These are phyloP conservation scores for Coemansia sp. DNA, from an alignment of 192 early-diverging fungal species.

Conservation along the genomic window DNA sequence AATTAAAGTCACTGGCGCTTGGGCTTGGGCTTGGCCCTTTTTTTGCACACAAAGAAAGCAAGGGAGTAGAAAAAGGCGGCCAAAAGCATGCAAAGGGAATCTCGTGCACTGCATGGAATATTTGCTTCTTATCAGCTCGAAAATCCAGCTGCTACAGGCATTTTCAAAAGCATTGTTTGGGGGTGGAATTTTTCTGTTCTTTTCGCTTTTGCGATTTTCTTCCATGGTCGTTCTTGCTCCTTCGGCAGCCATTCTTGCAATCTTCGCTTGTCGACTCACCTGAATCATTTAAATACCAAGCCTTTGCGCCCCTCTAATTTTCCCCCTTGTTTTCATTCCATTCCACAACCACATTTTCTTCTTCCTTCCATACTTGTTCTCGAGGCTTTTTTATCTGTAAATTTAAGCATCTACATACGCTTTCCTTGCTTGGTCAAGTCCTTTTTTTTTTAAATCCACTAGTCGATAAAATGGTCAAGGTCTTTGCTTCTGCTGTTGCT, in stretches of 20 bases:
- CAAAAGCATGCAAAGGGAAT: conserved; percentile 4
- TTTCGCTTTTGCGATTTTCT: conserved; percentile 10
- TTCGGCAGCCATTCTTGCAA: conserved; percentile 28
- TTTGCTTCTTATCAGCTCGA: neutral
- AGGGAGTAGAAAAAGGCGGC: no score
- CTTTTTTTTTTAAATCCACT: neutral
- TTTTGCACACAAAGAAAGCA: no score
- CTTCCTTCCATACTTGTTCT: conserved; percentile 16
- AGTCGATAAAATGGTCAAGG: conserved; percentile 35
- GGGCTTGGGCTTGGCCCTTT: neutral
- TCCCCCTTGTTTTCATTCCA: neutral
- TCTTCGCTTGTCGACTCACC: neutral
- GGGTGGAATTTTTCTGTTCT: neutral
- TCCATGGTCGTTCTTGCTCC: conserved; percentile 17
- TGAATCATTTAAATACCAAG: conserved; percentile 4
- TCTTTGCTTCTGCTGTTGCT: conserved; percentile 22
- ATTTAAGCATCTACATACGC: no score
- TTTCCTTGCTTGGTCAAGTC: no score
- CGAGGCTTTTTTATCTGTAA: conserved; percentile 2
- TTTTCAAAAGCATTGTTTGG: neutral
- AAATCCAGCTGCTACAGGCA: conserved; percentile 17
- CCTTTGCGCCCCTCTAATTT: neutral
- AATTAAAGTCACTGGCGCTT: no score
- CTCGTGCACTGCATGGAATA: conserved; percentile 2
- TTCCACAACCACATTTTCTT: neutral